phyloP scores from a whole-genome alignment of 2,329 filamentous ascomycete species.

The Pseudocercospora cruenta region DNA sequence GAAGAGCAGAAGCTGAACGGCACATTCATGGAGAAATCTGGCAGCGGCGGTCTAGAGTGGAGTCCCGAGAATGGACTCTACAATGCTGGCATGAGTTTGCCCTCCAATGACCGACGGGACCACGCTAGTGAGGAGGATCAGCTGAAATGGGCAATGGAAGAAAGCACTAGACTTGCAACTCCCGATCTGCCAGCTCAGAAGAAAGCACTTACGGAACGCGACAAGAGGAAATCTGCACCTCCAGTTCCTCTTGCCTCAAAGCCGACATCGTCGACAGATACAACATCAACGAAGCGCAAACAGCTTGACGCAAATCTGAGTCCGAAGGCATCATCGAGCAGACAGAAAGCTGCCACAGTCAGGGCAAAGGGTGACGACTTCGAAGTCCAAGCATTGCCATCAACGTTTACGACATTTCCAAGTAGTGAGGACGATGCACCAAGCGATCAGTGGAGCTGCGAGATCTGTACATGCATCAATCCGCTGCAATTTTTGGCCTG shows the following conservation, averaged over 20 bases:
- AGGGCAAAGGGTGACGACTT: slow-evolving; percentile 7
- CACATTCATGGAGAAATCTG: slow-evolving; percentile 59
- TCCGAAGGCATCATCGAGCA: background rate
- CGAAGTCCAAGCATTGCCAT: slow-evolving; percentile 1
- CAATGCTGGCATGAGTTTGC: slow-evolving; percentile 24
- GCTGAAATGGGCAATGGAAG: slow-evolving; percentile 42
- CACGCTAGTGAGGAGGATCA: slow-evolving; percentile 41
- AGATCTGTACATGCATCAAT: slow-evolving; percentile 65
- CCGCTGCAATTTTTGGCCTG: slow-evolving; percentile 62
- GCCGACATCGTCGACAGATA: slow-evolving; percentile 3
- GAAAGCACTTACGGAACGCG: slow-evolving; percentile 3
- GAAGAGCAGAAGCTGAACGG: slow-evolving; percentile 57
- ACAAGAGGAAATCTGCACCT: slow-evolving; percentile 5
- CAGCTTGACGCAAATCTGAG: slow-evolving; percentile 3
- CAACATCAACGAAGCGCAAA: slow-evolving; percentile 3
- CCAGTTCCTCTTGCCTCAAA: background rate
- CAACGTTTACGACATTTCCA: slow-evolving; percentile 30
- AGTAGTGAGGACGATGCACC: slow-evolving; percentile 35
- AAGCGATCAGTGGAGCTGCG: slow-evolving; percentile 58
- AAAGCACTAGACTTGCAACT: slow-evolving; percentile 30
- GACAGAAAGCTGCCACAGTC: background rate
- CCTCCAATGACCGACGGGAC: background rate
- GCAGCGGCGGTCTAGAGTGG: slow-evolving; percentile 47
- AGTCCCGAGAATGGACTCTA: slow-evolving; percentile 43
- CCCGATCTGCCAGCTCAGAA: background rate